phyloP scores from a whole-genome alignment of 164 flowering plant genomes.

The Akebia trifoliata region DNA sequence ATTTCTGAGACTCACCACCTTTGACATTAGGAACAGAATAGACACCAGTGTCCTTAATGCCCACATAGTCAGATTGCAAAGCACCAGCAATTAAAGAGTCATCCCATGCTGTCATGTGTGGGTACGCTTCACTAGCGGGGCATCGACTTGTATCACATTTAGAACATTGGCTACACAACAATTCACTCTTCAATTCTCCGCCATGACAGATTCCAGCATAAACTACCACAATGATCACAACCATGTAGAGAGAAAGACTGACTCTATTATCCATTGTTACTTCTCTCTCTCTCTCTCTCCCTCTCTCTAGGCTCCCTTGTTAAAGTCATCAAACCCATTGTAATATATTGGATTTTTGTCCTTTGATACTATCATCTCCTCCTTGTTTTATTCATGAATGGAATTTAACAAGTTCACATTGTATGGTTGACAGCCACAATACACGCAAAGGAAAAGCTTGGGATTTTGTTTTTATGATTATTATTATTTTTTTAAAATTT shows the following conservation, averaged over 20 bases:
- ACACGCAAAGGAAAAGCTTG: no score
- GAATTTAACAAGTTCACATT: not conserved
- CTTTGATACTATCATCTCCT: conserved; percentile 19
- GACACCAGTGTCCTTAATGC: conserved; percentile 35
- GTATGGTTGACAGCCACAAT: no score
- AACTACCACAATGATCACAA: conserved; percentile 6
- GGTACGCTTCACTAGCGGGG: conserved; percentile 55
- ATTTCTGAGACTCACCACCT: conserved; percentile 32
- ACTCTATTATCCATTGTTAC: conserved; percentile 12
- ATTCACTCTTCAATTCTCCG: conserved; percentile 25
- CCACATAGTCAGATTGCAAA: conserved; percentile 55
- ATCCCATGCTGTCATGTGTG: conserved; percentile 62
- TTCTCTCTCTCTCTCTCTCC: not conserved
- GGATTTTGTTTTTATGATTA: not conserved
- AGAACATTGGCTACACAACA: conserved; percentile 50
- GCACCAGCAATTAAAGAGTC: conserved; percentile 52
- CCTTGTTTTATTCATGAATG: conserved; percentile 1
- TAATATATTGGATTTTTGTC: conserved; percentile 6
- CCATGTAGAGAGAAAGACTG: conserved; percentile 8
- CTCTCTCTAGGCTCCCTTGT: not conserved
- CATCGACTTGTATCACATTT: conserved; percentile 35
- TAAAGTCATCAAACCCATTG: not conserved
- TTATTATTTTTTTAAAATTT: not conserved
- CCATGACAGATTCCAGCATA: conserved; percentile 6
- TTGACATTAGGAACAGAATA: conserved; percentile 51